phyloP scores from a whole-genome alignment of 1,284 basidiomycete genomes.

The Lentinula novae-zelandiae region DNA sequence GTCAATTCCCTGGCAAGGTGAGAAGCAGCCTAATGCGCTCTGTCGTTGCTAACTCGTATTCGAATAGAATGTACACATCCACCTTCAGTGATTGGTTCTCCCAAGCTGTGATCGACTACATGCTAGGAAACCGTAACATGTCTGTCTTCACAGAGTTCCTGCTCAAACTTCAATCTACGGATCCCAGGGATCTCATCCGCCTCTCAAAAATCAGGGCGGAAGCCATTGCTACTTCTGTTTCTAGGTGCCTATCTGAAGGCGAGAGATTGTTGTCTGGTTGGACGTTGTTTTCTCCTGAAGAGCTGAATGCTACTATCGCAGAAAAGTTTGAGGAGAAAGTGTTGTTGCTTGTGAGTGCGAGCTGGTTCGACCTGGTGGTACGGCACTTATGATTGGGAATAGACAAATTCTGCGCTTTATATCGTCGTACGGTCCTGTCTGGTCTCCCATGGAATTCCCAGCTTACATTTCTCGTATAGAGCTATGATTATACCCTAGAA shows the following conservation, averaged over 20 bases:
- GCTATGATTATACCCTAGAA: constrained; percentile 88
- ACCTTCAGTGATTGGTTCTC: constrained; percentile 95
- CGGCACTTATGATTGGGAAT: not conserved
- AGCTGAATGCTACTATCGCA: constrained; percentile 67
- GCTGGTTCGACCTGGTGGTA: not conserved
- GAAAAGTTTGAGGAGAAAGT: constrained; percentile 92
- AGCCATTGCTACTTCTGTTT: constrained; percentile 85
- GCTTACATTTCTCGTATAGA: constrained; percentile 37
- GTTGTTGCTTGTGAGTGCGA: constrained; percentile 70
- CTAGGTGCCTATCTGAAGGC: constrained; percentile 76
- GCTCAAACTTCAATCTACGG: constrained; percentile 80
- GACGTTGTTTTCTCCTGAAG: constrained; percentile 87
- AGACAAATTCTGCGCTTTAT: constrained; percentile 45
- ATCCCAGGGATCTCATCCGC: constrained; percentile 85
- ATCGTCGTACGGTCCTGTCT: constrained; percentile 37
- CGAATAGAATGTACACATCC: constrained; percentile 71
- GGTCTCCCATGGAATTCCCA: constrained; percentile 7
- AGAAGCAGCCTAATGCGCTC: constrained; percentile 2
- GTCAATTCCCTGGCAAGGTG: constrained; percentile 85
- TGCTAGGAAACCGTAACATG: constrained; percentile 82
- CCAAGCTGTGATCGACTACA: constrained; percentile 91
- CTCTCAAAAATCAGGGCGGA: constrained; percentile 86
- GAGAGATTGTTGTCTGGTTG: constrained; percentile 84
- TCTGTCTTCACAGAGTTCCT: constrained; percentile 91
- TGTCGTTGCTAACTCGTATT: constrained; percentile 1